These are phyloP conservation scores for Hyphopichia wangnamkhiaoensis DNA, from an alignment of 1,139 yeast species.

Conservation along the genomic window DNA sequence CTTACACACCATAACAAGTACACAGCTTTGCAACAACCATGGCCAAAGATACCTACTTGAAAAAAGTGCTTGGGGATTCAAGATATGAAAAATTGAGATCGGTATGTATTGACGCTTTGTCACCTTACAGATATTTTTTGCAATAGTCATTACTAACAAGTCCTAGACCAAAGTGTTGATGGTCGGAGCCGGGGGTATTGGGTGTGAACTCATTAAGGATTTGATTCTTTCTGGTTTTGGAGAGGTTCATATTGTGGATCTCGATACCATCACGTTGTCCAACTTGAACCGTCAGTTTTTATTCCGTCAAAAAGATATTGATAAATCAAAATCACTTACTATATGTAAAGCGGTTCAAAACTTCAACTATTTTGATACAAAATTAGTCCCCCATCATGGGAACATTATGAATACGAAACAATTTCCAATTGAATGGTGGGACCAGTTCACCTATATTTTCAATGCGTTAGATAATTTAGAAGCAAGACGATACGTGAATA, in stretches of 20 bases:
- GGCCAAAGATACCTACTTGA: conserved; percentile 46
- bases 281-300: conserved; percentile 92
- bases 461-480: conserved; percentile 94
- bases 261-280: conserved; percentile 90
- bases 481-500: conserved; percentile 88
- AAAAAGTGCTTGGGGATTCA: conserved; percentile 45
- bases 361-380: conserved; percentile 71
- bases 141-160: conserved; percentile 9
- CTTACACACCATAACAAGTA: not conserved
- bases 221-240: conserved; percentile 82
- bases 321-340: conserved; percentile 78
- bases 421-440: conserved; percentile 83
- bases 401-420: conserved; percentile 76
- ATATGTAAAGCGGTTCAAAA: conserved; percentile 79
- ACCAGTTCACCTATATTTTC: conserved; percentile 72
- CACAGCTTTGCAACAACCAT: conserved; percentile 13
- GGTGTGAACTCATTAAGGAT: conserved; percentile 91
- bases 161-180: conserved; percentile 63
- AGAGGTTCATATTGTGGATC: conserved; percentile 87
- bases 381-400: conserved; percentile 79
- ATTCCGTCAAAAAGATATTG: conserved; percentile 83
- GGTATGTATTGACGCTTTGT: conserved; percentile 2
- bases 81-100: conserved; percentile 29
- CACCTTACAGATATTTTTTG: not conserved
- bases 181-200: conserved; percentile 99